These are phyloP conservation scores for Penicillium glabrum DNA, from an alignment of 2,329 filamentous ascomycete genomes.

Conservation along the genomic window DNA sequence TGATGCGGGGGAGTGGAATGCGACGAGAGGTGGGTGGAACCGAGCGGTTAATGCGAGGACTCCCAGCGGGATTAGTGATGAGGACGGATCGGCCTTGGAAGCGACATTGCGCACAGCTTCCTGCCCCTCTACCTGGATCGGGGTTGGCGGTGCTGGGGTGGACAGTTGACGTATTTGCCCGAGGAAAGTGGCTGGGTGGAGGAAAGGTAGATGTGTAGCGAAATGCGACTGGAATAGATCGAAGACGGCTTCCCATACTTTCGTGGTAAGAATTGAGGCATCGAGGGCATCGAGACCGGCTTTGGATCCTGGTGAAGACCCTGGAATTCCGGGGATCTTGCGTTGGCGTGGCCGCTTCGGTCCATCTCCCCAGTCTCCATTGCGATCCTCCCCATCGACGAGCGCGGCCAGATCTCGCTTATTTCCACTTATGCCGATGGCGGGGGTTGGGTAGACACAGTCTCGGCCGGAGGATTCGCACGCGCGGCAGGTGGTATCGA, in stretches of 20 bases:
- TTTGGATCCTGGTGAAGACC: conserved; percentile 33
- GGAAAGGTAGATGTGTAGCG: conserved; percentile 57
- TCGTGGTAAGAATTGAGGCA: conserved; percentile 50
- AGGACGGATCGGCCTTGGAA: conserved; percentile 39
- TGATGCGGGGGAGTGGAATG: conserved; percentile 49
- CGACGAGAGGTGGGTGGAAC: conserved; percentile 52
- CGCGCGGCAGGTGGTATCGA: conserved; percentile 69
- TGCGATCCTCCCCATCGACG: conserved; percentile 40
- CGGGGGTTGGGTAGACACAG: conserved; percentile 65
- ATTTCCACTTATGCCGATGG: conserved; percentile 35
- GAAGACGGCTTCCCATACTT: conserved; percentile 59
- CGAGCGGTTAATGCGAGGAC: conserved; percentile 58
- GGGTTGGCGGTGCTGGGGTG: conserved; percentile 16
- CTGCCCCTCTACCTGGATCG: conserved; percentile 20
- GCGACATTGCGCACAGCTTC: conserved; percentile 31
- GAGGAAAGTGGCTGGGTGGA: conserved; percentile 57
- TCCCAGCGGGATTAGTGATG: conserved; percentile 53
- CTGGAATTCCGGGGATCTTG: conserved; percentile 33
- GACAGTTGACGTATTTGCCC: conserved; percentile 46
- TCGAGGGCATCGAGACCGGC: conserved; percentile 48
- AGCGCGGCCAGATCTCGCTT: conserved; percentile 40
- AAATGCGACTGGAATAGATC: conserved; percentile 61
- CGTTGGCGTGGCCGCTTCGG: conserved; percentile 43
- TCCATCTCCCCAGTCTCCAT: conserved; percentile 41
- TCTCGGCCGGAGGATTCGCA: conserved; percentile 71